These are phyloP conservation scores for Xylaria longipes DNA, from an alignment of 495 filamentous ascomycete genomes.

Conservation along the genomic window DNA sequence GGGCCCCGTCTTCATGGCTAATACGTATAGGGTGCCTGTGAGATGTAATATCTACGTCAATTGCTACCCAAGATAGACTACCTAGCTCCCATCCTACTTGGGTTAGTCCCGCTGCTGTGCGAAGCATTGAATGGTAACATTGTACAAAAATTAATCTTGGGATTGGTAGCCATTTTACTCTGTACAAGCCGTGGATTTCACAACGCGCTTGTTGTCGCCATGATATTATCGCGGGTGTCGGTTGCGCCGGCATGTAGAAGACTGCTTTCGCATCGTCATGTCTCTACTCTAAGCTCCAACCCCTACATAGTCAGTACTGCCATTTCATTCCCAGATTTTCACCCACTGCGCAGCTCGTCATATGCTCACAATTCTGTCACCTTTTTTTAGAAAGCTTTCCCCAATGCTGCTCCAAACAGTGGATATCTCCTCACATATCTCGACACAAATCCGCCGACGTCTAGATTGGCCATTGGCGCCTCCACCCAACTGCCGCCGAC, in stretches of 20 bases:
- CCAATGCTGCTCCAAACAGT: slow-evolving; percentile 50
- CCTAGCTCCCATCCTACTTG: not conserved
- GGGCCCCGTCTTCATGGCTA: not conserved
- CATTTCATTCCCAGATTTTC: not conserved
- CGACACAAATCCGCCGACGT: slow-evolving; percentile 71
- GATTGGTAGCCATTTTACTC: not conserved
- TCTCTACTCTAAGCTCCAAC: slow-evolving; percentile 52
- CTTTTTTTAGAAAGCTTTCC: slow-evolving; percentile 71
- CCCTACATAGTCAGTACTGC: slow-evolving; percentile 52
- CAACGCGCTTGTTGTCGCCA: slow-evolving; percentile 16
- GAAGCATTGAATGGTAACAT: not conserved
- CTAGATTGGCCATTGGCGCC: slow-evolving; percentile 75
- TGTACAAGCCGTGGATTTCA: not conserved
- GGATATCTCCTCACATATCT: slow-evolving; percentile 75
- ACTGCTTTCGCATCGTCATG: slow-evolving; percentile 29
- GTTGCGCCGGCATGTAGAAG: slow-evolving; percentile 30
- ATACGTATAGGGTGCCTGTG: not conserved
- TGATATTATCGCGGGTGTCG: slow-evolving; percentile 34
- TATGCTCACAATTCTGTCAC: slow-evolving; percentile 32
- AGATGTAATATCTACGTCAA: slow-evolving; percentile 3
- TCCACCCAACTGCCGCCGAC: slow-evolving; percentile 77
- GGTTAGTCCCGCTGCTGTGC: slow-evolving; percentile 1
- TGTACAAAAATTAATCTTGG: not conserved
- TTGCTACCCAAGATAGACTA: not conserved
- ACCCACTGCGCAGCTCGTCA: not conserved